Evolutionary conservation across 2,329 filamentous ascomycete genomes (phyloP).

Genomic region (Ophiocordyceps camponoti-leonardi): DNA sequence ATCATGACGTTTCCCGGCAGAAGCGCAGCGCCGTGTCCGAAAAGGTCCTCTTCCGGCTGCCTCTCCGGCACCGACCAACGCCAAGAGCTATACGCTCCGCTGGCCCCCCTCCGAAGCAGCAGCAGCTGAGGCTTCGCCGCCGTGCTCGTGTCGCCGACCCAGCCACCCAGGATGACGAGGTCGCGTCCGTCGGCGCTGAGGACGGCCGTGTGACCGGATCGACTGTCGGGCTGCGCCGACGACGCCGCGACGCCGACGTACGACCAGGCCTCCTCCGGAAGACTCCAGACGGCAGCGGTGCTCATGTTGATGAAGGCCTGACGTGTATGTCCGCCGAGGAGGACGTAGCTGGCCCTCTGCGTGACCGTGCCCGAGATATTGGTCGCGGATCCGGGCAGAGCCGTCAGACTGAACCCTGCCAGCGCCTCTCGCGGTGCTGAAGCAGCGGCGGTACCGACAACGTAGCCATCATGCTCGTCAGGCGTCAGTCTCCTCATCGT

Average conservation of each 20-base stretch:
- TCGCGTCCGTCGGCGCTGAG: slow-evolving; percentile 60
- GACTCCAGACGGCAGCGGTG: slow-evolving; percentile 67
- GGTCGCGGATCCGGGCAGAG: slow-evolving; percentile 51
- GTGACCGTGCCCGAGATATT: slow-evolving; percentile 48
- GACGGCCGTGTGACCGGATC: slow-evolving; percentile 79
- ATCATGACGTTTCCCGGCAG: slow-evolving; percentile 53
- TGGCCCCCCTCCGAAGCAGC: slow-evolving; percentile 46
- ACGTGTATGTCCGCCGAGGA: slow-evolving; percentile 74
- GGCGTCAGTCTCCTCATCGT: slow-evolving; percentile 54
- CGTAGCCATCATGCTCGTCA: slow-evolving; percentile 15
- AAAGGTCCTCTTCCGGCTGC: slow-evolving; percentile 33
- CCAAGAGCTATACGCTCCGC: slow-evolving; percentile 60
- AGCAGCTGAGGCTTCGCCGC: slow-evolving; percentile 71
- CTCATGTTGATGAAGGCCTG: slow-evolving; percentile 88
- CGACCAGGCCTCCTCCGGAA: slow-evolving; percentile 76
- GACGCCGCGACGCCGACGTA: slow-evolving; percentile 44
- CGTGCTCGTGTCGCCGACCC: slow-evolving; percentile 67
- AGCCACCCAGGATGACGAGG: slow-evolving; percentile 74
- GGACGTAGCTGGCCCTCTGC: slow-evolving; percentile 61
- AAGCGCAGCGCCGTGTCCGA: slow-evolving; percentile 45
- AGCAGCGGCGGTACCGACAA: slow-evolving; percentile 19
- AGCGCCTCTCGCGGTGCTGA: slow-evolving; percentile 57
- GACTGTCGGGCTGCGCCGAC: slow-evolving; percentile 34
- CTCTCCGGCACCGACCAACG: slow-evolving; percentile 46
- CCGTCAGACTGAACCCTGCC: slow-evolving; percentile 73